These are phyloP conservation scores for Aspergillus biplanus DNA, from an alignment of 495 filamentous ascomycete species.

Conservation along the genomic window DNA sequence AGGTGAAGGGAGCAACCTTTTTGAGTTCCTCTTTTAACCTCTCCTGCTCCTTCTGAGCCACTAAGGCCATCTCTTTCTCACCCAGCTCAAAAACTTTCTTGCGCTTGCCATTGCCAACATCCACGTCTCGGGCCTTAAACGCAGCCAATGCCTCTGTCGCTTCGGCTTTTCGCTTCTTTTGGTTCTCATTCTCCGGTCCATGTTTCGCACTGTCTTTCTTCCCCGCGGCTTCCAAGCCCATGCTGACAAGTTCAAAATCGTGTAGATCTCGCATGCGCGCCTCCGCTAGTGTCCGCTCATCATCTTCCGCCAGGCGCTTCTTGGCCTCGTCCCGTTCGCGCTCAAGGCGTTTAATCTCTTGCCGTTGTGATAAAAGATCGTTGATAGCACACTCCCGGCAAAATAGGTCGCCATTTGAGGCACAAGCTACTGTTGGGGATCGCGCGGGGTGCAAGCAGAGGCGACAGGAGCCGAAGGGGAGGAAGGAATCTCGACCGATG, in stretches of 20 bases:
- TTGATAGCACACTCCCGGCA: conserved; percentile 92
- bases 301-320: conserved; percentile 44
- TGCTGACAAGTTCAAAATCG: conserved; percentile 48
- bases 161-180: conserved; percentile 36
- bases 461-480: conserved; percentile 87
- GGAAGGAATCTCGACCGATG: conserved; percentile 88
- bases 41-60: conserved; percentile 69
- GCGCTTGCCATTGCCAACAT: conserved; percentile 52
- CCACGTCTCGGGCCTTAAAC: conserved; percentile 66
- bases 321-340: conserved; percentile 60
- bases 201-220: conserved; percentile 12
- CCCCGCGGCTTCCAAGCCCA: conserved; percentile 42
- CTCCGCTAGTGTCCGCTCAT: conserved; percentile 41
- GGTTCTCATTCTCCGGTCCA: conserved; percentile 16
- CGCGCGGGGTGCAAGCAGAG: conserved; percentile 86
- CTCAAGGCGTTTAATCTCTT: conserved; percentile 88
- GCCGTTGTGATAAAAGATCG: conserved; percentile 87
- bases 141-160: conserved; percentile 30
- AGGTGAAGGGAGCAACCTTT: conserved; percentile 54
- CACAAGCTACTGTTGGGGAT: conserved; percentile 78
- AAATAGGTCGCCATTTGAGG: conserved; percentile 86
- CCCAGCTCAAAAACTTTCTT: conserved; percentile 73
- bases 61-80: conserved; percentile 74
- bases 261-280: conserved; percentile 37
- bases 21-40: conserved; percentile 70